Evolutionary conservation across 1,284 basidiomycete genomes (phyloP).

Genomic region (Trametes sp.): DNA sequence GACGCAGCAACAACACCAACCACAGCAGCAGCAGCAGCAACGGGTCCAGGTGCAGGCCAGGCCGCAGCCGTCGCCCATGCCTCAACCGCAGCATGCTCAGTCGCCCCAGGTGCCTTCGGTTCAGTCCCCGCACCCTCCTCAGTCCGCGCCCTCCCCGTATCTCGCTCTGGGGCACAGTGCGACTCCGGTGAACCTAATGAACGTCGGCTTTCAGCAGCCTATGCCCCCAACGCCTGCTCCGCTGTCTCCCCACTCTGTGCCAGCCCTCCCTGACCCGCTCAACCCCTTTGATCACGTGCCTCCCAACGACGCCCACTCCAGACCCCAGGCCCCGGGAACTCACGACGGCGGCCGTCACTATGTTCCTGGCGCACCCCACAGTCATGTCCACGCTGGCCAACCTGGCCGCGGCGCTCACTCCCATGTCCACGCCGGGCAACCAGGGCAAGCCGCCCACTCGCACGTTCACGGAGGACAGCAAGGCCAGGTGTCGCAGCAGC

Average conservation of each 20-base stretch:
- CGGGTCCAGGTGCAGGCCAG: slow-evolving; percentile 28
- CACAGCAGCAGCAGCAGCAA: slow-evolving; percentile 28
- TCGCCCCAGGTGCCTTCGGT: slow-evolving; percentile 29
- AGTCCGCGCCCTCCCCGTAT: slow-evolving; percentile 20
- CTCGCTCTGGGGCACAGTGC: slow-evolving; percentile 34
- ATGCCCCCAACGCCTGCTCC: slow-evolving; percentile 27
- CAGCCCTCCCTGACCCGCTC: slow-evolving; percentile 27
- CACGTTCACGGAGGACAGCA: slow-evolving; percentile 26
- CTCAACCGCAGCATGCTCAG: slow-evolving; percentile 27
- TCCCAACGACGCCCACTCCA: slow-evolving; percentile 13
- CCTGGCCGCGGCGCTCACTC: slow-evolving; percentile 1
- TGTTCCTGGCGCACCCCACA: slow-evolving; percentile 7
- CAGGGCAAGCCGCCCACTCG: slow-evolving; percentile 7
- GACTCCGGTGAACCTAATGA: slow-evolving; percentile 37
- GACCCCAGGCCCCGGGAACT: slow-evolving; percentile 15
- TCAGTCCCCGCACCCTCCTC: slow-evolving; percentile 33
- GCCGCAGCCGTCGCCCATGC: slow-evolving; percentile 27
- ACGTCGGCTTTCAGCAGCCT: slow-evolving; percentile 40
- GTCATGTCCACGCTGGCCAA: slow-evolving; percentile 25
- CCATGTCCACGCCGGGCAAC: slow-evolving; percentile 19
- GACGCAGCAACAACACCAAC: slow-evolving; percentile 37
- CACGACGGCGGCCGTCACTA: slow-evolving; percentile 24
- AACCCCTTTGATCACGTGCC: slow-evolving; percentile 34
- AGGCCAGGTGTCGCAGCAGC: slow-evolving; percentile 1
- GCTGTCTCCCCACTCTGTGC: slow-evolving; percentile 32